Conservation (phyloP, 2,329 filamentous ascomycete species). For the Xylariaceae sp. region DNA sequence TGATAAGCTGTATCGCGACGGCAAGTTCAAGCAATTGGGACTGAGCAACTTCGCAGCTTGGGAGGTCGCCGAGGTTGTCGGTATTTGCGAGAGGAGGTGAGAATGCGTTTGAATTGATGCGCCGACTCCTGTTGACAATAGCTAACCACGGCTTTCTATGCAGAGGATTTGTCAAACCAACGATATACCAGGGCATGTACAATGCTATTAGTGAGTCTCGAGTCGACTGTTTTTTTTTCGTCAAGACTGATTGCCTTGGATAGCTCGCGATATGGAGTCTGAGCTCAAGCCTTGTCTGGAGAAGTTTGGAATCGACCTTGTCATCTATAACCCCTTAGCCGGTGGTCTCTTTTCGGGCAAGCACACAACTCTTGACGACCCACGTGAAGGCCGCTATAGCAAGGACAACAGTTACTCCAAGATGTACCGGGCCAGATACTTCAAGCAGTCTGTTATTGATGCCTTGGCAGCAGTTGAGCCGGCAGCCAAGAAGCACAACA, state of each 20-base stretch:
- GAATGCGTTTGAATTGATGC: conserved; percentile 26
- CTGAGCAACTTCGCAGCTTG: conserved; percentile 45
- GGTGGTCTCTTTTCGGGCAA: conserved; percentile 45
- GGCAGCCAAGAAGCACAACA: conserved; percentile 3
- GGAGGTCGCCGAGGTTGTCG: conserved; percentile 47
- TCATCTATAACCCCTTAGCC: conserved; percentile 42
- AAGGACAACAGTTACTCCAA: neutral
- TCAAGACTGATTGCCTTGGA: neutral
- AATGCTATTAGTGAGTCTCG: conserved; percentile 1
- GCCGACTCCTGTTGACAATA: neutral
- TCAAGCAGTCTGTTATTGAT: neutral
- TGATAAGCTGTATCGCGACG: conserved; percentile 43
- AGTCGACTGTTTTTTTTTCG: neutral
- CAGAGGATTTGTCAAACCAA: conserved; percentile 25
- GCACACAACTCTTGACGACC: conserved; percentile 27
- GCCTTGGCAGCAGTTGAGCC: neutral
- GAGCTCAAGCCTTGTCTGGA: conserved; percentile 43
- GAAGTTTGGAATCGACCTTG: conserved; percentile 41
- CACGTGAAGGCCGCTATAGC: conserved; percentile 37
- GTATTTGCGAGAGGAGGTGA: conserved; percentile 42
- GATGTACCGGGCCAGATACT: neutral
- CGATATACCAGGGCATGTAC: conserved; percentile 44
- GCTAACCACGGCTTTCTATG: neutral
- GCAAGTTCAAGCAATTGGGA: conserved; percentile 43
- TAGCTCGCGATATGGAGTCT: conserved; percentile 33